phyloP scores from a whole-genome alignment of 78 protist genomes.

The Dictyostelium purpureum region DNA sequence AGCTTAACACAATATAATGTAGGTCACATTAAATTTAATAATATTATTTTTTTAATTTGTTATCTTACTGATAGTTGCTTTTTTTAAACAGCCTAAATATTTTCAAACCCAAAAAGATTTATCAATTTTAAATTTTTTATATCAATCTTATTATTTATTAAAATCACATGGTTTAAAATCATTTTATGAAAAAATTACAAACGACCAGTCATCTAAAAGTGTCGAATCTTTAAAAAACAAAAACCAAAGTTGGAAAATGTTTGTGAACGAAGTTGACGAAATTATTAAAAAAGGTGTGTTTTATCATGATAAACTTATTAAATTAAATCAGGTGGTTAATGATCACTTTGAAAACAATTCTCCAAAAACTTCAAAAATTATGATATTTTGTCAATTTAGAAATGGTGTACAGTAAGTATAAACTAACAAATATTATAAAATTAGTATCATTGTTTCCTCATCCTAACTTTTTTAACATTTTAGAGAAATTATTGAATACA shows the following conservation, averaged over 20 bases:
- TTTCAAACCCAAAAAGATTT: background rate
- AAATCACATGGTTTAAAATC: slow-evolving; percentile 23
- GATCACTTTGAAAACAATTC: slow-evolving; percentile 45
- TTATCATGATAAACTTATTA: slow-evolving; percentile 13
- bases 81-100: too few species aligned
- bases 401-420: background rate
- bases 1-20: too few species aligned
- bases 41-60: too few species aligned
- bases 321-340: background rate
- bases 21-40: too few species aligned
- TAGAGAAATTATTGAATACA: slow-evolving; percentile 42
- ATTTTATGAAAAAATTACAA: slow-evolving; percentile 4
- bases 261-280: background rate
- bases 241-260: background rate
- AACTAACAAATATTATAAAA: background rate
- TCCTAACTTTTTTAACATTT: background rate
- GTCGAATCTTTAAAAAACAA: background rate
- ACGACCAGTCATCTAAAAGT: background rate
- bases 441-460: background rate
- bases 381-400: slow-evolving; percentile 80
- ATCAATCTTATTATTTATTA: background rate
- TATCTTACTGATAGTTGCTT: too few species aligned
- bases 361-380: slow-evolving; percentile 73
- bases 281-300: background rate
- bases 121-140: background rate